Base-by-base conservation (phyloP, 495 filamentous ascomycete species). In the Tuber indicum region DNA sequence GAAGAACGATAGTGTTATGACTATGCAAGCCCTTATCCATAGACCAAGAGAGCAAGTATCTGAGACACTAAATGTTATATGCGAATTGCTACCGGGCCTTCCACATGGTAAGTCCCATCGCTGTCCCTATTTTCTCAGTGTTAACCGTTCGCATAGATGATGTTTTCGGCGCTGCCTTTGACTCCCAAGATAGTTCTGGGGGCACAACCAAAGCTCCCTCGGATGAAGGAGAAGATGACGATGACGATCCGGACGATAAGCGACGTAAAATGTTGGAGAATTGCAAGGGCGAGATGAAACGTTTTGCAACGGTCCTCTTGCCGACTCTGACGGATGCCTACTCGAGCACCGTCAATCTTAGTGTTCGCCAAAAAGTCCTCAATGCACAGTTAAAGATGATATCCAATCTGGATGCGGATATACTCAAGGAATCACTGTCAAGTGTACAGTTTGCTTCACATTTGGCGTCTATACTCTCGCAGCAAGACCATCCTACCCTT, bases 1-100 rank as follows among this genome's bases (percentile, higher is more conserved):
- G 66, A 97, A 96, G 85, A 94, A 98, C 82, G 95, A 98, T 85
- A 97, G 93, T 83, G 95, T 98, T 43, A 90, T 99, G 72, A 94
- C 98, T 84, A 98, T 99, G 96, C 96, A 99, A 83, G 94, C 96
- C 45, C 86, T 99, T 81, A 97, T 99, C 74, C 96, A 98, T 82
- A 90, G 94, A 47, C 96, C 96, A n/a, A 90, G 94, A 70, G 96
- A 99, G 82, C 96, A 98, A 84, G 91, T 99, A 42, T 94, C 93
- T 81, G 96, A 99, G 86, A 97, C 96, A 7, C 89, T 99, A 75
- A 98, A 97, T 84, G 94, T 99, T 75, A 94, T 98, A 78, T 98
- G 96, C 86, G 96, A 98, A 86, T 88, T 99, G 23, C 88, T 99
- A 42, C 96, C 96, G 4, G 88, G 86, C 21, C 86, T 93, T 45